Evolutionary conservation across 768 basidiomycete genomes (phyloP), one percentile per base, ranked within the genome.

Genomic region (Auriscalpium microsporum): DNA sequence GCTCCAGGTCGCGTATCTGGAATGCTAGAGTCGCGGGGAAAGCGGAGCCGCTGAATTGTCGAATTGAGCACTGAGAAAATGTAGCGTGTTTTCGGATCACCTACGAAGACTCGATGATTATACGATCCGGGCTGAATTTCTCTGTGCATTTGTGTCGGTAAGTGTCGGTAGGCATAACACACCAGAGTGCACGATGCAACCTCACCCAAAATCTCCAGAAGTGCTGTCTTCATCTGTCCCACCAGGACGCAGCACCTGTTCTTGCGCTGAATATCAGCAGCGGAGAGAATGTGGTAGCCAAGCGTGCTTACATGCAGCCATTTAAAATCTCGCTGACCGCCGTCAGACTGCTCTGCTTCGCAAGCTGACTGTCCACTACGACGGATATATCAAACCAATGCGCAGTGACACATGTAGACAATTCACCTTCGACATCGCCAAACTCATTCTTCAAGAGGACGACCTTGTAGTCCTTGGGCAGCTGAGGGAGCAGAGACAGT

Each of bases 381-480:
- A 49, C n/a, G 33, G 14, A n/a, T 8, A 10, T 47, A 45, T 33
- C 17, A 33, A 7, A 13, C 5, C 10, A 17, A 23, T 10, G 8
- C 28, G 23, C 14, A 28, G 16, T 16, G 50, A 42, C 3, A 11
- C 34, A 33, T 11, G 0, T 17, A 19, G 13, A 19, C 9, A 23
- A 51, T 69, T 33, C 37, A 87, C 90, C 90, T 80, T 94, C 82
- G 11, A 95, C 78, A 73, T 97, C 93, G 16, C 94, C 94, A 64
- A 92, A 96, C 68, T 97, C 94, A 72, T 97, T 97, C 75, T 97
- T 97, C 59, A 97, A 77, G 40, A 97, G 72, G 7, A 94, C 92
- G 35, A 89, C 87, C 63, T 83, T 90, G 77, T 94, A 94, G 63
- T 89, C 86, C 52, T 82, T 80, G 3, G 92, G 90, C 8, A 97